These are phyloP conservation scores for Crotalaria pallida DNA, from an alignment of 306 rosid species.

Conservation along the genomic window DNA sequence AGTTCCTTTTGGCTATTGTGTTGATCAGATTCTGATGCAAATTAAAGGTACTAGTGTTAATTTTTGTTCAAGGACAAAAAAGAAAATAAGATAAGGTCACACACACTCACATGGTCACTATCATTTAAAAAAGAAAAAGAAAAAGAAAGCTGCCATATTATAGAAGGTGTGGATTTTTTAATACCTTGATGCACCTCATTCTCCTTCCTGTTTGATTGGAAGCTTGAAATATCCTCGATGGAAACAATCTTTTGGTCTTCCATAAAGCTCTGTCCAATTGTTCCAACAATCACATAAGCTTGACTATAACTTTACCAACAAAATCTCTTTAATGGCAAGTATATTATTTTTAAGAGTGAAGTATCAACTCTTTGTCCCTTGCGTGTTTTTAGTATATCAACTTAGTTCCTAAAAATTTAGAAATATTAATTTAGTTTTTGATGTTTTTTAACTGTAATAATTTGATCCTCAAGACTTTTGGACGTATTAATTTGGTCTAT, in stretches of 20 bases:
- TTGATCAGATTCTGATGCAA: slow-evolving; percentile 28
- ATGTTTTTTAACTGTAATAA: no score
- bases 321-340: no score
- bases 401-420: no score
- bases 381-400: no score
- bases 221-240: slow-evolving; percentile 51
- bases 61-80: not conserved
- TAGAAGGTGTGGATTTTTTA: not conserved
- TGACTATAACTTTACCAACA: not conserved
- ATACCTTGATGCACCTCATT: slow-evolving; percentile 59
- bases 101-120: not conserved
- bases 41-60: not conserved
- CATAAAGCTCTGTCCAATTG: slow-evolving; percentile 46
- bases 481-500: no score
- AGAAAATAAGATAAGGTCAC: not conserved
- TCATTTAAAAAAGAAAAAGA: not conserved
- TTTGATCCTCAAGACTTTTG: no score
- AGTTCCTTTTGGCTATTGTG: slow-evolving; percentile 31
- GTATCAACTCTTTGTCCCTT: no score
- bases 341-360: no score
- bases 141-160: not conserved
- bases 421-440: no score
- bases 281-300: not conserved
- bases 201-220: slow-evolving; percentile 40
- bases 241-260: slow-evolving; percentile 73